These are phyloP conservation scores for Talaromyces piceae DNA, from an alignment of 2,329 filamentous ascomycete species.

Conservation along the genomic window DNA sequence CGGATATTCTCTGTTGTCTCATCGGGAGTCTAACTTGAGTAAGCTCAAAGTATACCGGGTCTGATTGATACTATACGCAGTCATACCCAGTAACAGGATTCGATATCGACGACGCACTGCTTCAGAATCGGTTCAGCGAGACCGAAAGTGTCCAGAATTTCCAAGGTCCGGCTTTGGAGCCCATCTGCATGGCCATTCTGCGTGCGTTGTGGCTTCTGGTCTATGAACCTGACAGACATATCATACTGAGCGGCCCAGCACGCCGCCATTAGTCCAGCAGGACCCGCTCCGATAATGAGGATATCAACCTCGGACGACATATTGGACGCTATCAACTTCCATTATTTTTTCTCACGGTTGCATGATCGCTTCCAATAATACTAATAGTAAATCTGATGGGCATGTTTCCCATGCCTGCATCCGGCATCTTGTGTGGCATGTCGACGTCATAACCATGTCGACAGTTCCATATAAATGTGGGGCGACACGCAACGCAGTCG, in stretches of 20 bases:
- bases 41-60: background rate
- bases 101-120: conserved; percentile 1
- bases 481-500: too few relatives aligned
- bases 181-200: conserved; percentile 44
- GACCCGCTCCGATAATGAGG: conserved; percentile 37
- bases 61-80: background rate
- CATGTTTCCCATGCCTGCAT: too few relatives aligned
- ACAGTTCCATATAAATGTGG: too few relatives aligned
- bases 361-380: too few relatives aligned
- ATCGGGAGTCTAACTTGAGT: background rate
- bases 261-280: conserved; percentile 39
- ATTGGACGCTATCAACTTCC: too few relatives aligned
- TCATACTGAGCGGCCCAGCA: conserved; percentile 15
- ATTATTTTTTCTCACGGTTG: too few relatives aligned
- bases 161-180: conserved; percentile 58
- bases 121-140: conserved; percentile 35
- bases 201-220: conserved; percentile 14
- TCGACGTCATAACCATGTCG: too few relatives aligned
- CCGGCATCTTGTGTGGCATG: too few relatives aligned
- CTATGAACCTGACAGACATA: conserved; percentile 17
- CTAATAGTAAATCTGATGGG: too few relatives aligned
- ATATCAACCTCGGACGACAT: conserved; percentile 19
- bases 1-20: background rate
- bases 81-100: conserved; percentile 6
- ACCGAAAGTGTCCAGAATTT: conserved; percentile 66